A percentile compares a stretch with the other conserved stretches of the same genome.
These are phyloP conservation scores for Cladosporium sp. DNA, from an alignment of 2,329 filamentous ascomycete species.

Conservation along the genomic window DNA sequence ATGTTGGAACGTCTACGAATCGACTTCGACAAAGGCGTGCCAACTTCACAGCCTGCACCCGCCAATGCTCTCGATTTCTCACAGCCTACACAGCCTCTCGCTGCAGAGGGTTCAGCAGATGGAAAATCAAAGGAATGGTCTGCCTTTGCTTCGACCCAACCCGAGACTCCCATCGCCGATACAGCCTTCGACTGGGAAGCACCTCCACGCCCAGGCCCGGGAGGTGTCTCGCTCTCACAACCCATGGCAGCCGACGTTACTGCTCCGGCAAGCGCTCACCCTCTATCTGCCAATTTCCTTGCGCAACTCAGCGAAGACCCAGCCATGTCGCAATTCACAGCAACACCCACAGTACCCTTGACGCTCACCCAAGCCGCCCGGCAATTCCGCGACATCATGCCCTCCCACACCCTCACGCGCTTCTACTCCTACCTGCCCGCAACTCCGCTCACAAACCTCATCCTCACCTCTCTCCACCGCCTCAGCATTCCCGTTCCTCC, in stretches of 20 bases:
- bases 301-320: slow-evolving; percentile 79
- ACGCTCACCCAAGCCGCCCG: slow-evolving; percentile 85
- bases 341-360: slow-evolving; percentile 71
- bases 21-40: slow-evolving; percentile 70
- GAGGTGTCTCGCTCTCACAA: slow-evolving; percentile 22
- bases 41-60: slow-evolving; percentile 44
- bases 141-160: slow-evolving; percentile 74
- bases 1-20: slow-evolving; percentile 92
- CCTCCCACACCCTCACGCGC: slow-evolving; percentile 77
- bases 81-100: slow-evolving; percentile 17
- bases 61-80: slow-evolving; percentile 63
- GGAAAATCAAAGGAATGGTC: slow-evolving; percentile 28
- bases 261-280: slow-evolving; percentile 30
- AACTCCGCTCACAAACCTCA: slow-evolving; percentile 70
- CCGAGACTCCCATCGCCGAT: slow-evolving; percentile 71
- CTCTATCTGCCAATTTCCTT: slow-evolving; percentile 33
- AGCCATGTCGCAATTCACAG: slow-evolving; percentile 76
- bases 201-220: slow-evolving; percentile 53
- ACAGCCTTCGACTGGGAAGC: slow-evolving; percentile 81
- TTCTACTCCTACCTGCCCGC: slow-evolving; percentile 84
- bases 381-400: slow-evolving; percentile 86
- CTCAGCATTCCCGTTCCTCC: slow-evolving; percentile 72
- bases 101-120: slow-evolving; percentile 16
- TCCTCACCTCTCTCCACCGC: slow-evolving; percentile 76
- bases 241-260: slow-evolving; percentile 24